Base-by-base conservation (phyloP, 352 stramenopile genomes). In the Globisporangium paroecandrum region DNA sequence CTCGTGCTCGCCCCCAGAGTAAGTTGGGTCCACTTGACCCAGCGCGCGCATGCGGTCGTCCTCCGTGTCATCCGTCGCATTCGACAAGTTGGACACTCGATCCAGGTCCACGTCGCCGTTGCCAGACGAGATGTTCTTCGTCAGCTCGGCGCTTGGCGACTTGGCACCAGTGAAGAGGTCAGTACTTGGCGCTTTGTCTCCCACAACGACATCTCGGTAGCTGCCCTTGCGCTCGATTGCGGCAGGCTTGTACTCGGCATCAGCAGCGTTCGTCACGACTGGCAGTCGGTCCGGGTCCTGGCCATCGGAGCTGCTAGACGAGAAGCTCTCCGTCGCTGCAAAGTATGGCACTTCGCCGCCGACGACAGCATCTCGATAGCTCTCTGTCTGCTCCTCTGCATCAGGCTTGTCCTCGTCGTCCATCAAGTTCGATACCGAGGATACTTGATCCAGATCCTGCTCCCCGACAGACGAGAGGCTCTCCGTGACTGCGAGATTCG, bases 51-150 rank as follows among this genome's bases (percentile, higher is more conserved):
- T 18, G 8, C 70, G 73, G 22, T 80, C 71, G 36, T 69, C 66
- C 53, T 77, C 74, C 10, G 68, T 72, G 59, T 76, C 68, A 27
- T 80, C 74, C 9, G 74, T 77, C 18, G 59, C 71, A 46, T 77
- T 77, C 22, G 74, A 77, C 49, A 68, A 69, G 13, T 43, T 54
- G 20, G 64, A 74, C 18, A 43, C 56, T 18, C 41, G 63, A 10
- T 77, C 68, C 51, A 64, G 55, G 10, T 58, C 58, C 10, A 24
- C 18, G 18, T 58, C 46, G 8, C 2, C 29, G 5, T 8, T 24
- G 4, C 38, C 29, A 46, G 56, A n/a, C 18, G 29, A 60, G 29
- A 20, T 22, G 18, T 34, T 25, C n/a, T 62, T 61, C 29, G 5
- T 43, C 20, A 46, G 9, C 8, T 61, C n/a, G n/a, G 29, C 18